Evolutionary conservation across 805 yeast species (phyloP), one percentile per base, ranked within the genome.

Genomic region (Zygosaccharomyces bailii): DNA sequence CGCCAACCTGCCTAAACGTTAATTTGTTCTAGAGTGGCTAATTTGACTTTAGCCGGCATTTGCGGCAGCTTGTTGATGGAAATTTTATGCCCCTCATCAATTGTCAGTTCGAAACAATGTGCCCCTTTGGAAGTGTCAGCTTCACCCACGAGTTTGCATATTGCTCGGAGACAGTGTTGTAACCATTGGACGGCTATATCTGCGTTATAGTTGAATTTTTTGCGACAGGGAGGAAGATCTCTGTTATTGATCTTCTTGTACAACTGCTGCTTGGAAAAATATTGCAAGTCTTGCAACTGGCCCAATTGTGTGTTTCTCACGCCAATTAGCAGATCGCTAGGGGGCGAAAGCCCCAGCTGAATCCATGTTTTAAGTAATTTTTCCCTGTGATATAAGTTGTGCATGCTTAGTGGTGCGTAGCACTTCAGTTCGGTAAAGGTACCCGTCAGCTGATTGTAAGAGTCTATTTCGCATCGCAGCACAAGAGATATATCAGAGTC

Each of bases 401-500:
- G 45, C 44, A 57, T 41, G 14, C 51, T 54, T 7, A 64, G 37
- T 6, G 50, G 48, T 2, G 54, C 45, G 33, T 51, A 61, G 41
- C 68, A 61, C 47, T 64, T 64, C 19, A 64, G 34, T 44, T 64
- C 68, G 7, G 61, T 58, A 35, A 55, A 63, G 2, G 44, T 44
- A 4, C 54, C 45, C 2, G 50, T 43, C 2, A 31, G 19, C 1
- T 46, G 24, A 31, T 64, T 57, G 43, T 52, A 54, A 6, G 62
- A 53, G 44, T 64, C 68, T 58, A 64, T 55, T 44, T 64, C 68
- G 36, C 65, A 61, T 13, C 66, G 55, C 11, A 64, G 36, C n/a
- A 64, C 39, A 9, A 62, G n/a, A 11, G 42, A 45, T 8, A 56
- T 46, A 6, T 52, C 40, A 3, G 52, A 47, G 21, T 45, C 42